Conservation (phyloP, 345 rosid genomes). For the Eucalyptus sp. region DNA sequence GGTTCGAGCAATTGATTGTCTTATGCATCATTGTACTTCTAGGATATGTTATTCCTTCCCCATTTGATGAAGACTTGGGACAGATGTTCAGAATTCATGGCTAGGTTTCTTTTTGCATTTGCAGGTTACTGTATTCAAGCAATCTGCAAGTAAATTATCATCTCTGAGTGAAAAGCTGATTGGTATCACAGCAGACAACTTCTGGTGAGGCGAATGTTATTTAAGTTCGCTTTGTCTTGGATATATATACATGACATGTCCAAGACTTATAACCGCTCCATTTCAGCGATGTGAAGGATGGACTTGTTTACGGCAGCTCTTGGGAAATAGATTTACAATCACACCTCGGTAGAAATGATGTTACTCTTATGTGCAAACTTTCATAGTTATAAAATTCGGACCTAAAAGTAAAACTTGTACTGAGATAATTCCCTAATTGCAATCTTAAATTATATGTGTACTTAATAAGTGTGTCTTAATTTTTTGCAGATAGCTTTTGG, state of each 20-base stretch:
- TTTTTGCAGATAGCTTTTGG: no score
- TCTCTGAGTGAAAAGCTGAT: slow-evolving; percentile 81
- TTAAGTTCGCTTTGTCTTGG: no score
- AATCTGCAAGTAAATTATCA: slow-evolving; percentile 63
- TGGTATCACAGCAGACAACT: slow-evolving; percentile 88
- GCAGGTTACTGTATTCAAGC: slow-evolving; percentile 88
- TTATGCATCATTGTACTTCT: background rate
- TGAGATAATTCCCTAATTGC: background rate
- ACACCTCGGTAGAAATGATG: background rate
- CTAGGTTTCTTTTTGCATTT: background rate
- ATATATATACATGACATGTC: no score
- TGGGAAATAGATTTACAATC: no score
- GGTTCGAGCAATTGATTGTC: background rate
- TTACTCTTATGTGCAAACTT: background rate
- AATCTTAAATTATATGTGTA: background rate
- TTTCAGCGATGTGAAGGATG: no score
- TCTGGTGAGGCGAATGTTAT: slow-evolving; percentile 12
- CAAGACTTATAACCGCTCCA: no score
- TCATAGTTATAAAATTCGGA: background rate
- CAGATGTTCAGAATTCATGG: background rate
- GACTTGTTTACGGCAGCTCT: no score
- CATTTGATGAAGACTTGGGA: background rate
- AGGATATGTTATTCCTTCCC: background rate
- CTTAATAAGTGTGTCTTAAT: no score
- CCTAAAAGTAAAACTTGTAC: background rate